Evolutionary conservation across 2,329 filamentous ascomycete genomes (phyloP).

Genomic region (Aspergillus pseudoterreus): DNA sequence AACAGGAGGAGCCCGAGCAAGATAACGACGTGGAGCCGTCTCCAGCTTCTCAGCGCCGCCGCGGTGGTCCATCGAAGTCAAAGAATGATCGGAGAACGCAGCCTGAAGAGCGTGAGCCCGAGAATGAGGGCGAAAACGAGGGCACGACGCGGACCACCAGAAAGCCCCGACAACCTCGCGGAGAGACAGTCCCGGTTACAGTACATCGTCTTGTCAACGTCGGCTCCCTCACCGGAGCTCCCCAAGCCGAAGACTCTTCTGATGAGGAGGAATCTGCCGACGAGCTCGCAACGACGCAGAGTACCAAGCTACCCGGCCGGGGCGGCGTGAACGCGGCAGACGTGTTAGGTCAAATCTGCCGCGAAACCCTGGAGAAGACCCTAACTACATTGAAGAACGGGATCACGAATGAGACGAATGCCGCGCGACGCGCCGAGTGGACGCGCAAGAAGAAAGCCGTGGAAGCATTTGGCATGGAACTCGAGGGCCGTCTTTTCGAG

Average conservation of each 20-base stretch:
- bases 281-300: constrained; percentile 30
- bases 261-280: constrained; percentile 26
- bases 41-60: constrained; percentile 11
- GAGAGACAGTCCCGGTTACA: constrained; percentile 38
- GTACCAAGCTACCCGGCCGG: constrained; percentile 36
- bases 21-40: constrained; percentile 1
- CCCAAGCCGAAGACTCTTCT: constrained; percentile 17
- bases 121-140: constrained; percentile 10
- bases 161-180: constrained; percentile 27
- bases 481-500: constrained; percentile 49
- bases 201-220: constrained; percentile 40
- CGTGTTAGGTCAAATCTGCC: constrained; percentile 49
- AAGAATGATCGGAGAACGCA: constrained; percentile 8
- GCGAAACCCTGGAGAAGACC: constrained; percentile 48
- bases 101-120: constrained; percentile 8
- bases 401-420: constrained; percentile 38
- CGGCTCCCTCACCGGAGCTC: constrained; percentile 24
- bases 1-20: constrained; percentile 10
- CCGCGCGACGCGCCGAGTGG: constrained; percentile 37
- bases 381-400: constrained; percentile 40
- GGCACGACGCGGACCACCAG: constrained; percentile 13
- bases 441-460: constrained; percentile 47
- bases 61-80: constrained; percentile 10
- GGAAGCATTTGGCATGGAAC: constrained; percentile 45
- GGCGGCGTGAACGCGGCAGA: constrained; percentile 50